phyloP scores from a whole-genome alignment of 495 filamentous ascomycete species.

The Penicillium salamii region DNA sequence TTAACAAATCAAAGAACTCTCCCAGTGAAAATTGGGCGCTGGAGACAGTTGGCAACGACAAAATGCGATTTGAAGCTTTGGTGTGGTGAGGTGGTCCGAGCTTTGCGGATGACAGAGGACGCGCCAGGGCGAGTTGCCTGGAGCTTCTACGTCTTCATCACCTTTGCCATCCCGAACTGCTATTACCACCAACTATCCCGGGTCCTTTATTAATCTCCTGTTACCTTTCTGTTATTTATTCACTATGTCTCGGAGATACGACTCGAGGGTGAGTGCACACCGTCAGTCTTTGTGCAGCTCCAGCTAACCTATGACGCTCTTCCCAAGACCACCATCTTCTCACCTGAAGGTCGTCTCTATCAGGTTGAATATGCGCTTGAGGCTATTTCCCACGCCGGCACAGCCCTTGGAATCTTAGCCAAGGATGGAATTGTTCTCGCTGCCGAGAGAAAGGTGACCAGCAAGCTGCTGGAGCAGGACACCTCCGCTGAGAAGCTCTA shows the following conservation, averaged over 20 bases:
- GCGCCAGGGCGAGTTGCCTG: slow-evolving; percentile 49
- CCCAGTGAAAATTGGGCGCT: no score
- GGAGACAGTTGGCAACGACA: no score
- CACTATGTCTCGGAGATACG: slow-evolving; percentile 95
- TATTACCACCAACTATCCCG: slow-evolving; percentile 2
- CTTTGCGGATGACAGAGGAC: slow-evolving; percentile 45
- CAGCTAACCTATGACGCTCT: slow-evolving; percentile 47
- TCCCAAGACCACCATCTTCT: slow-evolving; percentile 96
- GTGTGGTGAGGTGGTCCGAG: slow-evolving; percentile 44
- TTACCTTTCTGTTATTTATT: slow-evolving; percentile 14
- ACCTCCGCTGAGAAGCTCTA: slow-evolving; percentile 99
- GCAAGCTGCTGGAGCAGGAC: slow-evolving; percentile 98
- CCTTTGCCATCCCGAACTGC: slow-evolving; percentile 17
- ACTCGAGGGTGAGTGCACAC: slow-evolving; percentile 74
- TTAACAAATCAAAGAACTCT: no score
- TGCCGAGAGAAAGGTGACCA: slow-evolving; percentile 98
- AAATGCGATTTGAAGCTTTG: slow-evolving; percentile 26
- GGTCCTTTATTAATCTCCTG: slow-evolving; percentile 7
- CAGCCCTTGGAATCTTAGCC: slow-evolving; percentile 91
- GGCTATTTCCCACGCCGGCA: slow-evolving; percentile 97
- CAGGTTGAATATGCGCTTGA: slow-evolving; percentile 99
- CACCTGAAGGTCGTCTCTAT: slow-evolving; percentile 95
- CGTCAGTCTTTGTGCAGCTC: slow-evolving; percentile 32
- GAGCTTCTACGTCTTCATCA: slow-evolving; percentile 29
- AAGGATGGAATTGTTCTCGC: slow-evolving; percentile 98